Conservation (phyloP, 2,329 filamentous ascomycete species). For the Cordyceps tenuipes region DNA sequence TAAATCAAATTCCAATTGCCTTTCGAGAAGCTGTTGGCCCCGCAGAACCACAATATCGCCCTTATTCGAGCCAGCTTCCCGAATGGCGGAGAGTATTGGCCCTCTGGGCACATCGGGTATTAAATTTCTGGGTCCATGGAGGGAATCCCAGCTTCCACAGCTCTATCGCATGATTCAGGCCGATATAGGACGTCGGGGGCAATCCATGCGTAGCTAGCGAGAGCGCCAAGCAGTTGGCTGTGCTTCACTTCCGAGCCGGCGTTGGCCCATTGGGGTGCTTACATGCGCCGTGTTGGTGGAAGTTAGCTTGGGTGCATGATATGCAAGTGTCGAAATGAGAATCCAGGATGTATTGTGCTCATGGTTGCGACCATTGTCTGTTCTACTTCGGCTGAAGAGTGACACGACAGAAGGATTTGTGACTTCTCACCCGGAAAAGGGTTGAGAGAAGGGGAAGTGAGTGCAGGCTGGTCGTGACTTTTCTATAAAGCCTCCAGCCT, state of each 20-base stretch:
- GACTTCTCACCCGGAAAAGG: not conserved
- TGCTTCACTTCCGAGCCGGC: not conserved
- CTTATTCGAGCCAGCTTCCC: not conserved
- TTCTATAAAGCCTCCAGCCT: not conserved
- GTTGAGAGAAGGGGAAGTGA: not conserved
- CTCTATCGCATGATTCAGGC: not conserved
- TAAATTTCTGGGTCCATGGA: not conserved
- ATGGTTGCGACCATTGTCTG: not conserved
- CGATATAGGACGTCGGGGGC: not conserved
- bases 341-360: not conserved
- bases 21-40: too few species aligned
- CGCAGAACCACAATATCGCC: not conserved
- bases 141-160: not conserved
- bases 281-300: not conserved
- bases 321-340: not conserved
- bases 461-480: not conserved
- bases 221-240: not conserved
- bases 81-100: not conserved
- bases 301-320: not conserved
- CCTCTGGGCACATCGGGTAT: not conserved
- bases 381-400: not conserved
- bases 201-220: not conserved
- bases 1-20: too few species aligned
- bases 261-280: not conserved
- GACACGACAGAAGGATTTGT: not conserved